Percentiles rank a stretch among this genome's conserved stretches.
These are phyloP conservation scores for Amphibolis antarctica DNA, from an alignment of 106 monocot species.

Conservation along the genomic window DNA sequence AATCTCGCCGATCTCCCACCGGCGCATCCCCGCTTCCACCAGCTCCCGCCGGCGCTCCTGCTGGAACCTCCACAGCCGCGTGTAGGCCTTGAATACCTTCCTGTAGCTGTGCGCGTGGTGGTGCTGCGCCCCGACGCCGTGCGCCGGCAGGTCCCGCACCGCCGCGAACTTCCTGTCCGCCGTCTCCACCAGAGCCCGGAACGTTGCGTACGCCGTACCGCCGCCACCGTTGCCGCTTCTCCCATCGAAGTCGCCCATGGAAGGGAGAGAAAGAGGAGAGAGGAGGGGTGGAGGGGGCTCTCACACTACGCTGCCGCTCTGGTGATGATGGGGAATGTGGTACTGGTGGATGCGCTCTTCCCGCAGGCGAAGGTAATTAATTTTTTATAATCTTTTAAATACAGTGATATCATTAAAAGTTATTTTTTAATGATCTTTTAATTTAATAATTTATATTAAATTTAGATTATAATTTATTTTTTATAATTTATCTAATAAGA, in stretches of 20 bases:
- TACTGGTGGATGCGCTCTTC: too few relatives aligned
- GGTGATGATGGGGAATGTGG: too few relatives aligned
- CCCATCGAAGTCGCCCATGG: constrained; percentile 12
- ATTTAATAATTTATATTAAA: too few relatives aligned
- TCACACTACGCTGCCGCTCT: too few relatives aligned
- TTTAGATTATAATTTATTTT: too few relatives aligned
- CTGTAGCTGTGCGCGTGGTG: constrained; percentile 35
- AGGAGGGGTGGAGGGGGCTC: too few relatives aligned
- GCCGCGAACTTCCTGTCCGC: constrained; percentile 85
- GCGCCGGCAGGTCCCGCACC: constrained; percentile 55
- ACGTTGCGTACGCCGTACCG: constrained; percentile 10
- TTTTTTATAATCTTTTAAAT: too few relatives aligned
- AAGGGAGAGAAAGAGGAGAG: background rate
- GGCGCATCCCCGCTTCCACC: constrained; percentile 47
- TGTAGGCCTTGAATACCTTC: constrained; percentile 87
- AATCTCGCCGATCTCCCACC: constrained; percentile 89
- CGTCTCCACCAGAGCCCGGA: constrained; percentile 41
- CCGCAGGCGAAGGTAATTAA: too few relatives aligned
- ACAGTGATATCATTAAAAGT: too few relatives aligned
- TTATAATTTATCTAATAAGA: too few relatives aligned
- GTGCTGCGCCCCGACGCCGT: constrained; percentile 23
- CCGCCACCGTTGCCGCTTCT: constrained; percentile 8
- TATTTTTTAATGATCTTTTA: too few relatives aligned
- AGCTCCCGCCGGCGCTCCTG: constrained; percentile 54
- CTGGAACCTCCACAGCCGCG: constrained; percentile 79